Conservation (phyloP, 176 grass and related monocot species). For the Aegilops sharonensis region DNA sequence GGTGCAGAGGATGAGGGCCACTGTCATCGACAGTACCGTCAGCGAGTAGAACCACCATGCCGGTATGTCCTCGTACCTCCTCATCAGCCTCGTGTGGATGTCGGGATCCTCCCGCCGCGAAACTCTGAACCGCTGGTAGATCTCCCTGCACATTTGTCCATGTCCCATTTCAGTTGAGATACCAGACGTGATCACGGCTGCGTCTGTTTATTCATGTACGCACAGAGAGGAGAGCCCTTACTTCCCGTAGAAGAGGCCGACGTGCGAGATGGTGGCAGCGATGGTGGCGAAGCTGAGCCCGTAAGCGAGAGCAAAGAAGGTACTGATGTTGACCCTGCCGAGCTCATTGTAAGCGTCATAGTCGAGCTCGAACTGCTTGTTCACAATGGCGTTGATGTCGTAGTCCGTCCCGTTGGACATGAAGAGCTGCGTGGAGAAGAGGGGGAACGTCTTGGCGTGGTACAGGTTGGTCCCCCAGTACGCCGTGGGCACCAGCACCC, state of each 20-base stretch:
- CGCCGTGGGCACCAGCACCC: constrained; percentile 39
- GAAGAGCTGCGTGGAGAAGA: constrained; percentile 77
- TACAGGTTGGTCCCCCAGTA: constrained; percentile 76
- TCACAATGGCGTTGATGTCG: constrained; percentile 52
- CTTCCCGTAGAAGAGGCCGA: constrained; percentile 82
- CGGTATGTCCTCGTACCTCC: constrained; percentile 69
- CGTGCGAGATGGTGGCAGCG: constrained; percentile 61
- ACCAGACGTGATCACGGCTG: not conserved
- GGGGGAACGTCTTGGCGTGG: constrained; percentile 69
- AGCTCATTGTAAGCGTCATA: constrained; percentile 23
- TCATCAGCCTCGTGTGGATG: constrained; percentile 76
- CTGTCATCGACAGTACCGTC: constrained; percentile 31
- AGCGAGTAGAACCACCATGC: constrained; percentile 80
- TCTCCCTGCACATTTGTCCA: constrained; percentile 48
- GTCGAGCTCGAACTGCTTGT: constrained; percentile 57
- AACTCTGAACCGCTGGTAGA: constrained; percentile 59
- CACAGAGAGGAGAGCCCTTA: constrained; percentile 14
- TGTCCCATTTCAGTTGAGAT: not conserved
- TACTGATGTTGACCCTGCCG: constrained; percentile 67
- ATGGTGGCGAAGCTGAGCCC: constrained; percentile 79
- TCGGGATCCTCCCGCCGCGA: constrained; percentile 51
- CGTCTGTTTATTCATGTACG: constrained; percentile 9
- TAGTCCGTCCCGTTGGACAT: constrained; percentile 50
- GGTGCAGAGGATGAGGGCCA: constrained; percentile 69
- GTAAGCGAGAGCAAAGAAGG: constrained; percentile 64